Base-by-base conservation (phyloP, 805 yeast species). In the Candida montana region DNA sequence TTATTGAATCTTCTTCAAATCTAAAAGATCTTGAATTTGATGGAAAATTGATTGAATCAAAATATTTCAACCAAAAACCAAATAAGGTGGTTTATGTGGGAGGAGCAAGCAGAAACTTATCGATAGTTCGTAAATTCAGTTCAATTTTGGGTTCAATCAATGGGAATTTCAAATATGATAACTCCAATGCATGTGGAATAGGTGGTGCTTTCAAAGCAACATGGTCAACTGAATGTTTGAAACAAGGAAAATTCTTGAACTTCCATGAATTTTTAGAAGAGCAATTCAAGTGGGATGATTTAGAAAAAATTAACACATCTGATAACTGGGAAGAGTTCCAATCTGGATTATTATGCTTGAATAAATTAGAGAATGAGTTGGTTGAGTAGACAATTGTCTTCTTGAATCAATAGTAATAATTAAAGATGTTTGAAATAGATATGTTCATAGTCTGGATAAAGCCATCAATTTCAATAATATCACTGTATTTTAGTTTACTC, bases 141-240 rank as follows among this genome's bases (percentile, higher is more conserved):
- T 67, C 80, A 11, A 79, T 89, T 7, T 61, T 89, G 28, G 90
- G 89, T 5, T 55, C 65, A 19, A 62, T 68, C 2, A 58, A 67
- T 27, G 93, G 90, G 1, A 79, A 83, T 47, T 85, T 63, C 58
- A 75, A 77, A 45, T 80, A 83, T 30, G 89, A 85, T 53, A 75
- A 86, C 35, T 79, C 91, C 7, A 89, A 89, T 62, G 93, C 96
- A 1, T 89, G 96, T 70, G 96, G 96, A 0, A 61, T 86, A 28
- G 96, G 96, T 20, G 95, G 96, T 4, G 91, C 95, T 32, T 85
- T 74, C 63, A 83, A 85, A 57, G 91, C 95, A 1, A 67, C 81
- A 36, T 88, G 95, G 95, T 75, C 86, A 30, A 39, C 42, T 19
- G 48, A 53, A 16, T 52, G 51, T 9, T 43, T 55, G 13, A 35